Evolutionary conservation across 306 rosid species (phyloP), one percentile per base, ranked within the genome.

Genomic region (Corylus americana): DNA sequence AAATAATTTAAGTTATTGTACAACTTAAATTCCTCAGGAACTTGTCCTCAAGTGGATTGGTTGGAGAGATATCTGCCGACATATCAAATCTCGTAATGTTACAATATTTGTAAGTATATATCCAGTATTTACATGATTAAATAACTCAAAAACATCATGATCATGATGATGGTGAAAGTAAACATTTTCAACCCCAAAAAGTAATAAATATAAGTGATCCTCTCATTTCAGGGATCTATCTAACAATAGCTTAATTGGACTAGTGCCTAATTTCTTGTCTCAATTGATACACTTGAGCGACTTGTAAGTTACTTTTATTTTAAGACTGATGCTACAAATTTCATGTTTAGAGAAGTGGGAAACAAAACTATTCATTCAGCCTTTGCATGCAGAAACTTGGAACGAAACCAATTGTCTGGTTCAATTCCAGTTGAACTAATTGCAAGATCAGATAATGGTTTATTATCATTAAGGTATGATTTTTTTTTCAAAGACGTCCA

Each of bases 221-320:
- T 2, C 55, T 62, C 5, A 58, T 88, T 74, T 74, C 79, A 90
- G 92, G 86, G 94, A 88, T 84, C 77, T 90, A 74, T 90, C 94
- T 35, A 82, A 89, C 80, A 89, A 86, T 48, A 73, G 67, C 79
- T 84, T 89, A 72, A 69, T 76, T 0, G 91, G 93, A 29, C 7
- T 62, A 44, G 51, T 89, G 7, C 91, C 88, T 42, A 81, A 61
- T 47, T 83, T 87, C 58, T 67, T 87, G 22, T 49, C 82, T 8
- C 44, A 85, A 48, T 39, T 87, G 58, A 63, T n/a, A 54, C 51
- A 71, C 10, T 76, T 86, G 8, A 45, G 68, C 70, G 77, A 81
- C 76, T 73, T 89, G 92, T 89, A 83, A 83, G 92, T 77, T 76
- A 54, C 53, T 55, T 76, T 22, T 53, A 31, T 16, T 25, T 14